Base-by-base conservation (phyloP, 441 rosid genomes). In the Pelargonium fulgidum region DNA sequence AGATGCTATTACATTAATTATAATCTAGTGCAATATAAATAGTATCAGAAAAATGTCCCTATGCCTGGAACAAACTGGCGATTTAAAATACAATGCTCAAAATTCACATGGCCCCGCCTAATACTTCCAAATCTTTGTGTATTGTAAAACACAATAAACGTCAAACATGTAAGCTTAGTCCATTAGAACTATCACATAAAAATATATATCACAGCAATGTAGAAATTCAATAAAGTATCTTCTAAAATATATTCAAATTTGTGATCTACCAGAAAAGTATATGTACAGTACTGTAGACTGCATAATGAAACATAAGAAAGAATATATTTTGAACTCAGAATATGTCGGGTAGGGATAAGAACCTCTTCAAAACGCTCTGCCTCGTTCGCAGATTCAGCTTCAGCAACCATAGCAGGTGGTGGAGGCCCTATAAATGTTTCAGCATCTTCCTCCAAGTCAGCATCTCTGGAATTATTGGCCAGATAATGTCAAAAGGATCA, bases 311-410 rank as follows among this genome's bases (percentile, higher is more conserved):
- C 67, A 70, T 54, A 16, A 71, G 48, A 9, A 67, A 3, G n/a
- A 33, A 26, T 19, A 58, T 58, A 62, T 45, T 19, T 16, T 67
- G 8, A 33, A n/a, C 8, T 19, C n/a, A 80, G 59, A 75, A 63
- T 71, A 22, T 50, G 63, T 17, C 17, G 72, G 47, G 45, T 19
- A 72, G 74, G 76, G 67, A 45, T 68, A 76, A 70, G 70, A 71
- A 89, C 96, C 96, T 91, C 96, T 86, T 93, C 98, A 69, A 91
- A 91, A 56, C 91, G 89, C 85, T 93, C 98, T 44, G 98, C 98
- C 72, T 93, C 98, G 61, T 93, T 91, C 10, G 88, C 91, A 14
- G 92, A 79, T 81, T 81, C 97, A 68, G 85, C 97, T 85, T 93
- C 97, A 66, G 93, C 92, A 78, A 89, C 95, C 82, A 91, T 62